Evolutionary conservation across 2,329 filamentous ascomycete genomes (phyloP), one percentile per base, ranked within the genome.

Genomic region (Byssochlamys sp.): DNA sequence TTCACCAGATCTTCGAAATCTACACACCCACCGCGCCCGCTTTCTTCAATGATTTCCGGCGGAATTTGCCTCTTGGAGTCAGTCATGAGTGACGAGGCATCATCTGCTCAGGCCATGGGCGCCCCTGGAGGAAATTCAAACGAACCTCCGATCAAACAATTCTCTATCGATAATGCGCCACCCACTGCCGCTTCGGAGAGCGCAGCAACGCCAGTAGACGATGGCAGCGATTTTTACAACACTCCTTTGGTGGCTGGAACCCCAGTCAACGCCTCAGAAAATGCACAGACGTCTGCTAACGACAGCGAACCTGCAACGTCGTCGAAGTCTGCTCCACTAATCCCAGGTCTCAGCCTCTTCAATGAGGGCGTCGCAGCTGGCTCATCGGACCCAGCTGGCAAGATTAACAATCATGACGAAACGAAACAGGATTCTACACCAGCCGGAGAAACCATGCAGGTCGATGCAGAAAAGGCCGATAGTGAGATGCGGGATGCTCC

Each of bases 191-290:
- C 50, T 3, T 48, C 33, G 25, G 55, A 53, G 5, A 35, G 26
- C 19, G 55, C 58, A 58, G 64, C 62, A 57, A 69, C 70, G 24
- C 68, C 65, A 7, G 61, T 61, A 24, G 74, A 74, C 57, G 69
- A 73, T 64, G 71, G 66, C 54, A 75, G 71, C 58, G 72, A 76
- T 64, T 75, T 75, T 51, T 75, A 76, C 65, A 74, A 73, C 55
- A 75, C 73, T 9, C 71, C 72, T 2, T 61, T 69, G 56, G 62
- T 60, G 51, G 63, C 63, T 50, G 68, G 63, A 11, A 72, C 69
- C 0, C 70, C 71, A 2, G 60, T 66, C 25, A 57, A 57, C 19
- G 58, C 52, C n/a, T 57, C 59, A 4, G 54, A 53, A 19, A 39
- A 61, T 53, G 54, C 58, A 6, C 54, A 45, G 48, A 11, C 39